phyloP scores from a whole-genome alignment of 306 rosid genomes.

The Acacia crassicarpa region DNA sequence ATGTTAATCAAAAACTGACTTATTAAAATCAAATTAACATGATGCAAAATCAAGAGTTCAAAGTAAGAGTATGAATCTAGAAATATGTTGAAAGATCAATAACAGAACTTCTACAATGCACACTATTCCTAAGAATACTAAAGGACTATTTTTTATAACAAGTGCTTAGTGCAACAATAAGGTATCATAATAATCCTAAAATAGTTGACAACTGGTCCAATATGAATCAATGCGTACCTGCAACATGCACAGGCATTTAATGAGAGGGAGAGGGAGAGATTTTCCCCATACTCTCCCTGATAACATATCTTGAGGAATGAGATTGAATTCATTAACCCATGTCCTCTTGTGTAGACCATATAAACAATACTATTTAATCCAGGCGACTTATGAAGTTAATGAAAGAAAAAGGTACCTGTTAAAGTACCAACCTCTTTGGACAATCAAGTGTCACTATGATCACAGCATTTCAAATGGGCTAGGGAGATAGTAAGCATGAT shows the following conservation, averaged over 20 bases:
- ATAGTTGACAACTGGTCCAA: background rate
- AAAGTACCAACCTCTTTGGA: background rate
- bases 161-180: background rate
- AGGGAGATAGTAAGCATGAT: background rate
- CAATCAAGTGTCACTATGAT: background rate
- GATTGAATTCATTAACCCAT: background rate
- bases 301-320: too few species aligned
- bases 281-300: background rate
- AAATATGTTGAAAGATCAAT: conserved; percentile 11
- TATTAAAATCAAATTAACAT: conserved; percentile 29
- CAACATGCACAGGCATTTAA: background rate
- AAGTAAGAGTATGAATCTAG: background rate
- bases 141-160: background rate
- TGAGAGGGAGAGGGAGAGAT: background rate
- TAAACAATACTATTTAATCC: background rate
- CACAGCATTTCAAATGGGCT: background rate
- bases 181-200: background rate
- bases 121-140: background rate
- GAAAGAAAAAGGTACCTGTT: background rate
- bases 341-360: background rate
- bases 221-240: background rate
- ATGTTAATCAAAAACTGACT: conserved; percentile 38
- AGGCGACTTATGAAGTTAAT: background rate
- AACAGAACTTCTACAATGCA: conserved; percentile 16
- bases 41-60: background rate